Evolutionary conservation across 495 filamentous ascomycete species (phyloP).

Genomic region (Evernia prunastri): DNA sequence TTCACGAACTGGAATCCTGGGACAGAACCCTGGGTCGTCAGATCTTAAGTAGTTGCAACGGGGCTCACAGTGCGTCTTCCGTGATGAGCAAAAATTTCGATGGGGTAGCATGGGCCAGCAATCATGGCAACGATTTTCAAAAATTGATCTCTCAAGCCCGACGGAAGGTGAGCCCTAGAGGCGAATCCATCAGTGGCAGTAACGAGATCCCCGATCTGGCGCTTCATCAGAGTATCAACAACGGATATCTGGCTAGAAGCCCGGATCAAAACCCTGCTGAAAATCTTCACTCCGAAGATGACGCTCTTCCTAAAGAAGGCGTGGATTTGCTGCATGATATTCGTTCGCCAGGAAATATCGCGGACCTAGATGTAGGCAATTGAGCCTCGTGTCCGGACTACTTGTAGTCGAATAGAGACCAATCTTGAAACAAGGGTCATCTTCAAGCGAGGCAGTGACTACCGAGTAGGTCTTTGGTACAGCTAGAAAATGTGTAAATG

Average conservation of each 20-base stretch:
- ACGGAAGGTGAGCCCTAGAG: conserved; percentile 32
- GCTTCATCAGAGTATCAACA: neutral
- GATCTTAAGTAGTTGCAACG: conserved; percentile 15
- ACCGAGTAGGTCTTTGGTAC: neutral
- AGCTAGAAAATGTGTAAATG: neutral
- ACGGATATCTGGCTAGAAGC: neutral
- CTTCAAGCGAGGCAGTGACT: neutral
- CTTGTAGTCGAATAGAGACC: neutral
- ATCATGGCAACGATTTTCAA: conserved; percentile 66
- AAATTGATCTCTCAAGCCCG: conserved; percentile 67
- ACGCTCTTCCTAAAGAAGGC: neutral
- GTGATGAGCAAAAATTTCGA: conserved; percentile 82
- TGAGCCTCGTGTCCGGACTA: neutral
- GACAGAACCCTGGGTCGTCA: conserved; percentile 60
- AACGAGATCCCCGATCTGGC: neutral
- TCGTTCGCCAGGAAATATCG: neutral
- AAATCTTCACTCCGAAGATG: neutral
- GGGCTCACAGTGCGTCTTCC: conserved; percentile 29
- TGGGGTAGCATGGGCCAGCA: conserved; percentile 63
- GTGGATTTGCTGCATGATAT: neutral
- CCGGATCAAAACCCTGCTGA: neutral
- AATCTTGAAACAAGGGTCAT: neutral
- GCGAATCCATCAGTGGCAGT: neutral
- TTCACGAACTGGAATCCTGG: conserved; percentile 76
- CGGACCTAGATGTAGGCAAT: neutral